Conservation (phyloP, 495 filamentous ascomycete genomes). For the Hapsidospora chrysogenum region DNA sequence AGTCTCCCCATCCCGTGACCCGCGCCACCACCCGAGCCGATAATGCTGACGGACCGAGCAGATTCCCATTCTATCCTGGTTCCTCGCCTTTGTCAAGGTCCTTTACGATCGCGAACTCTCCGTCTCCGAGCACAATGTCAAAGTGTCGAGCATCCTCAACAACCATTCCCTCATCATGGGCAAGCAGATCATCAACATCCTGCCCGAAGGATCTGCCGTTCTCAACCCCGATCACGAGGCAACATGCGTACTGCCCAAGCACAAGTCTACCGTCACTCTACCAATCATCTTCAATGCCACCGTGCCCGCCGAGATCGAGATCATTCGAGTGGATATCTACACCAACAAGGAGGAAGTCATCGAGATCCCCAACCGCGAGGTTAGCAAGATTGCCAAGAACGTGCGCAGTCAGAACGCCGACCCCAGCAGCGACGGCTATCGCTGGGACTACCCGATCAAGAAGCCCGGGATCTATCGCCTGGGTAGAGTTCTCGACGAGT, state of each 20-base stretch:
- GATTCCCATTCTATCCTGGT: slow-evolving; percentile 48
- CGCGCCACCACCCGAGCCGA: neutral
- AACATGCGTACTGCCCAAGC: slow-evolving; percentile 56
- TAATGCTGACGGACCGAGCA: slow-evolving; percentile 18
- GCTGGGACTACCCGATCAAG: slow-evolving; percentile 45
- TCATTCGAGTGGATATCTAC: slow-evolving; percentile 69
- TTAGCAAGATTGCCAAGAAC: slow-evolving; percentile 44
- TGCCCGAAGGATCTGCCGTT: slow-evolving; percentile 84
- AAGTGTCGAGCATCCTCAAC: slow-evolving; percentile 66
- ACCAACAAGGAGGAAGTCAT: slow-evolving; percentile 64
- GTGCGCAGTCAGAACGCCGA: slow-evolving; percentile 31
- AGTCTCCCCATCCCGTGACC: slow-evolving; percentile 9
- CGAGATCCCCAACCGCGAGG: slow-evolving; percentile 35
- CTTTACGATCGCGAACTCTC: slow-evolving; percentile 83
- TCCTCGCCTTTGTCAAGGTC: slow-evolving; percentile 50
- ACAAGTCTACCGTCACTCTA: slow-evolving; percentile 39
- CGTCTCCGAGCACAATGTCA: slow-evolving; percentile 76
- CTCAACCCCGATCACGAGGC: slow-evolving; percentile 63
- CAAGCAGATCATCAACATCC: slow-evolving; percentile 88
- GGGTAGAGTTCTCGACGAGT: slow-evolving; percentile 72
- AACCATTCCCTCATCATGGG: slow-evolving; percentile 87
- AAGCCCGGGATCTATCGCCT: slow-evolving; percentile 78
- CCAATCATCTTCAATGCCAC: slow-evolving; percentile 91
- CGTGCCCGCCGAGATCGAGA: slow-evolving; percentile 66
- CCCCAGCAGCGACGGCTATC: slow-evolving; percentile 33